These are phyloP conservation scores for Henckelia pumila DNA, from an alignment of 257 asterid genomes.

Conservation along the genomic window DNA sequence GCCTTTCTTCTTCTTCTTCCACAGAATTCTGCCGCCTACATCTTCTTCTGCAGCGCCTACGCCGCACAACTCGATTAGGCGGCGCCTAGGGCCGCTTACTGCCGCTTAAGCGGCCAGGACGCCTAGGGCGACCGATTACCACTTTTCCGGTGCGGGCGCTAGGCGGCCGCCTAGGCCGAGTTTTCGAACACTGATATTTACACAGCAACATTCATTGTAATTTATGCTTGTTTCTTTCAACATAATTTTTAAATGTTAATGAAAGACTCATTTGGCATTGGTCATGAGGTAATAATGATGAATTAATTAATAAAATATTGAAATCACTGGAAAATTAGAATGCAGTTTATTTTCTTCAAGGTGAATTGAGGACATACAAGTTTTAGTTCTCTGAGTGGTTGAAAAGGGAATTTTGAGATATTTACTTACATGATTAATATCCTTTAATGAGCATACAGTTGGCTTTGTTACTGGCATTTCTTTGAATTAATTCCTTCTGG, in stretches of 20 bases:
- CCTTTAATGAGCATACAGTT: not conserved
- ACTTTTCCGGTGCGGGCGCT: too few species aligned
- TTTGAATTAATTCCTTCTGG: not conserved
- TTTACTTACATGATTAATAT: not conserved
- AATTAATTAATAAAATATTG: not conserved
- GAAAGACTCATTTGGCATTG: not conserved
- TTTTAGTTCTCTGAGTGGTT: not conserved
- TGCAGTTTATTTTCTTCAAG: not conserved
- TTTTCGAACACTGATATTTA: too few species aligned
- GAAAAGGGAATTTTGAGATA: not conserved
- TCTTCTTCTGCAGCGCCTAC: too few species aligned
- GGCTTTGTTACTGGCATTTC: not conserved
- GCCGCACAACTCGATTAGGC: too few species aligned
- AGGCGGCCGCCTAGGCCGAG: too few species aligned
- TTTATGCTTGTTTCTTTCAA: not conserved
- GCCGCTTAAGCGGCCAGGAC: too few species aligned
- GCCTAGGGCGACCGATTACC: too few species aligned
- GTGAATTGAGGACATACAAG: not conserved
- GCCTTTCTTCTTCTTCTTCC: too few species aligned
- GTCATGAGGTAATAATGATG: not conserved
- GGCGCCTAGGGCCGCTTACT: too few species aligned
- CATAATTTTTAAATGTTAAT: not conserved
- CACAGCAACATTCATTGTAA: too few species aligned
- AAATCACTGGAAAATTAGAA: not conserved
- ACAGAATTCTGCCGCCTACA: too few species aligned